Percentiles rank a stretch among this genome's conserved stretches.
These are phyloP conservation scores for Pseudopyrenochaeta lycopersici DNA, from an alignment of 2,329 filamentous ascomycete genomes.

Conservation along the genomic window DNA sequence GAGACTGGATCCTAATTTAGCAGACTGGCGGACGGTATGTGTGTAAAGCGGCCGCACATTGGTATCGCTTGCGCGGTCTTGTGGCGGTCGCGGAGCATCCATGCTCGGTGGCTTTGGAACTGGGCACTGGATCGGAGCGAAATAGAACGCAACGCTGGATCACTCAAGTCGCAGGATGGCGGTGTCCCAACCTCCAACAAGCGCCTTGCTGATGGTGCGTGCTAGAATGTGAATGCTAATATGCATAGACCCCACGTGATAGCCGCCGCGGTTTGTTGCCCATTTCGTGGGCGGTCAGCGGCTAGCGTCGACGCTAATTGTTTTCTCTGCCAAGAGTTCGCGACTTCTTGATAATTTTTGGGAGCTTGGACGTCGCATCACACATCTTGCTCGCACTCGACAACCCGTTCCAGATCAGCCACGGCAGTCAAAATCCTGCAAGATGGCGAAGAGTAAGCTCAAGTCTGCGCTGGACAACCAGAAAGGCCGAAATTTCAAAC, in stretches of 20 bases:
- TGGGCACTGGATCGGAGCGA: not conserved
- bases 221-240: conserved; percentile 18
- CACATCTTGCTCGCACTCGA: conserved; percentile 6
- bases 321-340: conserved; percentile 50
- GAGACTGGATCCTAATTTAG: conserved; percentile 17
- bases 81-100: conserved; percentile 27
- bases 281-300: conserved; percentile 39
- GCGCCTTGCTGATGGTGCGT: not conserved
- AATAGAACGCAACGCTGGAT: not conserved
- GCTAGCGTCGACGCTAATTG: conserved; percentile 34
- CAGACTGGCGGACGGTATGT: not conserved
- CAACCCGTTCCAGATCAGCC: not conserved
- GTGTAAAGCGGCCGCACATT: conserved; percentile 18
- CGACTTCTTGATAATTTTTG: conserved; percentile 34
- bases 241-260: conserved; percentile 28
- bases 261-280: conserved; percentile 35
- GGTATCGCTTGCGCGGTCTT: conserved; percentile 35
- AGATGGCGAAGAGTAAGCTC: conserved; percentile 62
- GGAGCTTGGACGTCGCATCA: conserved; percentile 28
- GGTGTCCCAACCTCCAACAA: no score
- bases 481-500: conserved; percentile 72
- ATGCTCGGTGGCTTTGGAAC: conserved; percentile 11
- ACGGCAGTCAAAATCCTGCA: not conserved
- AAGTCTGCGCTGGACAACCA: conserved; percentile 66
- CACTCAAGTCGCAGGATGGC: not conserved